Conservation (phyloP, 805 yeast genomes). For the Sugiyamaella boreocaroliniensis region DNA sequence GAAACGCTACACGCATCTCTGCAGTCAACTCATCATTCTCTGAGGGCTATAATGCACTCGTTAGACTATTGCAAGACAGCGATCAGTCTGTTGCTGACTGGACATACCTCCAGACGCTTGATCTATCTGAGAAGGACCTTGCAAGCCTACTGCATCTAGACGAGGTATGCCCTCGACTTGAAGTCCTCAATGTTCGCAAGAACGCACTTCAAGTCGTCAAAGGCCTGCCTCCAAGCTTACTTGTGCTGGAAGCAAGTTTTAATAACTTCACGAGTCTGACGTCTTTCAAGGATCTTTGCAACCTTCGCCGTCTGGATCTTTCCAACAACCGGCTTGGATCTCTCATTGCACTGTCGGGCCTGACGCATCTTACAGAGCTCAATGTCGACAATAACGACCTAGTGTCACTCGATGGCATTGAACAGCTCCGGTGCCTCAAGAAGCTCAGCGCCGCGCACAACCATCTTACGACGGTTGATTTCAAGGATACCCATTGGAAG, state of each 20-base stretch:
- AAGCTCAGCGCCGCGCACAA: slow-evolving; percentile 24
- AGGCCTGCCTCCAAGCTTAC: slow-evolving; percentile 39
- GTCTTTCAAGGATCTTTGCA: slow-evolving; percentile 37
- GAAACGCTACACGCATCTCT: slow-evolving; percentile 37
- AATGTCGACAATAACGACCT: slow-evolving; percentile 39
- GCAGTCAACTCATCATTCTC: slow-evolving; percentile 40
- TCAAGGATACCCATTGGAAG: slow-evolving; percentile 18
- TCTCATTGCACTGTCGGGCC: slow-evolving; percentile 31
- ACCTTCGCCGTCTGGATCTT: slow-evolving; percentile 38
- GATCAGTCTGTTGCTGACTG: slow-evolving; percentile 34
- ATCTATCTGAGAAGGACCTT: slow-evolving; percentile 32
- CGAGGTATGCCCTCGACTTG: slow-evolving; percentile 38
- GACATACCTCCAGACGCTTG: slow-evolving; percentile 35
- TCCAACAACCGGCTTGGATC: slow-evolving; percentile 35
- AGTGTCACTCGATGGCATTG: slow-evolving; percentile 33
- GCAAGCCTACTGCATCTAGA: slow-evolving; percentile 38
- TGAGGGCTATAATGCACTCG: slow-evolving; percentile 36
- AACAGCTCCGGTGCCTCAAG: slow-evolving; percentile 31
- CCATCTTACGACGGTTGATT: slow-evolving; percentile 18
- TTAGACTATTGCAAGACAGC: slow-evolving; percentile 39
- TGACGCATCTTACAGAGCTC: slow-evolving; percentile 39
- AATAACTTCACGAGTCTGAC: slow-evolving; percentile 39
- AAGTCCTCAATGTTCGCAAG: slow-evolving; percentile 34
- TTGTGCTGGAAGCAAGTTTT: slow-evolving; percentile 33
- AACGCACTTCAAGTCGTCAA: slow-evolving; percentile 38